phyloP scores from a whole-genome alignment of 2,329 filamentous ascomycete genomes.

The Fusarium miscanthi region DNA sequence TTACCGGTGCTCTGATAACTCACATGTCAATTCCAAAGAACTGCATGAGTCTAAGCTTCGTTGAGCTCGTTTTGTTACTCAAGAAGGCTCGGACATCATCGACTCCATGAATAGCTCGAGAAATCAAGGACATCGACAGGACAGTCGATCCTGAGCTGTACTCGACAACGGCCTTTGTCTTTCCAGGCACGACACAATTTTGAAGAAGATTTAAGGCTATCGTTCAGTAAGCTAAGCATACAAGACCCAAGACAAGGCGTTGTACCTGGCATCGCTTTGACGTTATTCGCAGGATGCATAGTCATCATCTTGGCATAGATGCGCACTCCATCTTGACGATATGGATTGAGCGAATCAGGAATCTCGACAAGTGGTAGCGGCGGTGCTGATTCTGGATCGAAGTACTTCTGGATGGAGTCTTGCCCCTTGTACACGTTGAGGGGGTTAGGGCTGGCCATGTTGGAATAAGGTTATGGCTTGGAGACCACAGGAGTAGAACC shows the following conservation, averaged over 20 bases:
- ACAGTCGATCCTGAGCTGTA: slow-evolving; percentile 72
- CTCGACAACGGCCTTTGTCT: slow-evolving; percentile 66
- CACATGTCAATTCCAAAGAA: slow-evolving; percentile 68
- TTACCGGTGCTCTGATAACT: slow-evolving; percentile 6
- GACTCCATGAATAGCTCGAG: slow-evolving; percentile 62
- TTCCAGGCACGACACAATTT: slow-evolving; percentile 41
- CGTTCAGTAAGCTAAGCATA: not conserved
- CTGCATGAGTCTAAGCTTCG: slow-evolving; percentile 66
- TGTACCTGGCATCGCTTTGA: slow-evolving; percentile 69
- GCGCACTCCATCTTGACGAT: slow-evolving; percentile 65
- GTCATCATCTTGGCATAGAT: slow-evolving; percentile 76
- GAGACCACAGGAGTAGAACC: too few species aligned
- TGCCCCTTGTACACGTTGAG: slow-evolving; percentile 69
- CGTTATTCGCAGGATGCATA: slow-evolving; percentile 72
- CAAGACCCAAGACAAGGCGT: not conserved
- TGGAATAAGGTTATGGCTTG: slow-evolving; percentile 6
- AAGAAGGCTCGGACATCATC: slow-evolving; percentile 65
- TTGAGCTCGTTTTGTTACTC: slow-evolving; percentile 67
- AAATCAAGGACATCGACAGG: slow-evolving; percentile 67
- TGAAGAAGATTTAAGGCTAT: slow-evolving; percentile 62
- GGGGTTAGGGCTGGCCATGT: slow-evolving; percentile 43
- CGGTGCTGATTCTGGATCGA: slow-evolving; percentile 67
- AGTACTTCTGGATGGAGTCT: slow-evolving; percentile 67
- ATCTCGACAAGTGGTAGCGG: slow-evolving; percentile 72
- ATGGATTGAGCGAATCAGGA: slow-evolving; percentile 67